Base-by-base conservation (phyloP, 345 rosid species). In the Boechera divaricarpa region DNA sequence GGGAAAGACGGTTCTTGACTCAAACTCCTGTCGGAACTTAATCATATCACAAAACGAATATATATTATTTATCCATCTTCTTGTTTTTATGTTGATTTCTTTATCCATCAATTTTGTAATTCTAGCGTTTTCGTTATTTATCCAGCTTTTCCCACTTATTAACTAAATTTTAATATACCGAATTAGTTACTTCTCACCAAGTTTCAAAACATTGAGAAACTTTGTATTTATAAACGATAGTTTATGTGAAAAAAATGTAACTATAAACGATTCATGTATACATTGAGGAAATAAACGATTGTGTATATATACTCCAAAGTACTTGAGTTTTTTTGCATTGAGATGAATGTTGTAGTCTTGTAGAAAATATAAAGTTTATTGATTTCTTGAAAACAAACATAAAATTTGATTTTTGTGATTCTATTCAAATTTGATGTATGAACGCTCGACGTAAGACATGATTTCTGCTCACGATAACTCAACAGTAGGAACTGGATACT, bases 21-120 rank as follows among this genome's bases (percentile, higher is more conserved):
- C 71, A 55, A 74, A 56, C 16, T 44, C 55, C 29, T 45, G 78
- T 51, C 76, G 32, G 32, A 60, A 60, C 76, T 48, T 48, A 48
- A 60, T 63, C 69, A 21, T 21, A 21, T 21, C 24, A 21, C 24
- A 21, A 21, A 21, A 21, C 24, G 26, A 15, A 18, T 49, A 49
- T 7, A 15, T 15, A 49, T 29, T 12, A 31, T 48, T n/a, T 48
- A 51, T 51, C 55, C 55, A 51, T 51, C 28, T 48, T 48, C 21
- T 21, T 51, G 28, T 18, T 51, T 51, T 48, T 45, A 13, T 13
- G 16, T 45, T 13, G 15, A 45, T 45, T 45, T 45, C 18, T 5
- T 13, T 13, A 45, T 45, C 49, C 49, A 45, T 45, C 49, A 13
- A 15, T 45, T 44, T 13, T 41, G 44, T 11, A 41, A 10, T 10